A percentile compares a stretch with the other conserved stretches of the same genome.
These are phyloP conservation scores for Daedaleopsis sinensis DNA, from an alignment of 768 basidiomycete genomes.

Conservation along the genomic window DNA sequence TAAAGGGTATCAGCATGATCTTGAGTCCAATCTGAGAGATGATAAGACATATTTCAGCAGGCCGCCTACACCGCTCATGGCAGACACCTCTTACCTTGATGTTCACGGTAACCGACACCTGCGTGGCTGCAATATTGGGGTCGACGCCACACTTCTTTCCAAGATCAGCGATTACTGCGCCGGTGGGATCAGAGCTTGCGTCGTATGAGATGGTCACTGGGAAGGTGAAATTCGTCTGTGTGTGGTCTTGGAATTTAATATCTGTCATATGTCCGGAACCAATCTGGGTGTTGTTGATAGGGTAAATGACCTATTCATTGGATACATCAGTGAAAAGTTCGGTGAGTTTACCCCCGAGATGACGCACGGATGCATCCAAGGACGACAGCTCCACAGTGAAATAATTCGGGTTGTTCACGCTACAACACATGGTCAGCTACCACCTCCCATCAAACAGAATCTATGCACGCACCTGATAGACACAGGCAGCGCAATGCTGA, in stretches of 20 bases:
- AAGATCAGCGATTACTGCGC: constrained; percentile 61
- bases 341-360: neutral
- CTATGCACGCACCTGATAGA: constrained; percentile 58
- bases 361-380: constrained; percentile 60
- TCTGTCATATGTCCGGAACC: constrained; percentile 59
- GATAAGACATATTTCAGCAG: neutral
- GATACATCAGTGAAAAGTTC: neutral
- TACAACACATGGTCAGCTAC: constrained; percentile 33
- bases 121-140: constrained; percentile 40
- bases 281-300: constrained; percentile 68
- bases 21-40: constrained; percentile 58
- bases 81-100: constrained; percentile 52
- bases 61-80: neutral
- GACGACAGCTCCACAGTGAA: constrained; percentile 68
- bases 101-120: constrained; percentile 65
- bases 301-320: constrained; percentile 64
- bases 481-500: constrained; percentile 64
- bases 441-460: neutral
- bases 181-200: constrained; percentile 51
- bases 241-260: constrained; percentile 48
- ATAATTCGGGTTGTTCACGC: constrained; percentile 82
- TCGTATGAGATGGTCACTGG: constrained; percentile 73
- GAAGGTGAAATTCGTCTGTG: constrained; percentile 70
- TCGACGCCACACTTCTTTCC: constrained; percentile 61
- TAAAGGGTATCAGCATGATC: constrained; percentile 65